phyloP scores from a whole-genome alignment of 306 rosid species.

The Pterocarpus macrocarpus region DNA sequence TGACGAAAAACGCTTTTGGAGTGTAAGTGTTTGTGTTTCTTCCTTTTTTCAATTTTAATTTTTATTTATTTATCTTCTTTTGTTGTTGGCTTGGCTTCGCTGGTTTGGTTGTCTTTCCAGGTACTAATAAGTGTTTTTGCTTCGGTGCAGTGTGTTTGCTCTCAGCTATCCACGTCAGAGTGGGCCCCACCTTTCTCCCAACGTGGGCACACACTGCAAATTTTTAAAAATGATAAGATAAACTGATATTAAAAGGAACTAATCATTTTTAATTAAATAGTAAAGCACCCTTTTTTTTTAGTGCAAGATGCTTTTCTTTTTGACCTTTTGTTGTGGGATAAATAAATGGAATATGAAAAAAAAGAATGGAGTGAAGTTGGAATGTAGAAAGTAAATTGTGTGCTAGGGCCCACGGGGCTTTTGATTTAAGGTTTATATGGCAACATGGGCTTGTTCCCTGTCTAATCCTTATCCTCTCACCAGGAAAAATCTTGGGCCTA shows the following conservation, averaged over 20 bases:
- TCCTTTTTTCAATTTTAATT: too few species aligned
- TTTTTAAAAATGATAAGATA: too few species aligned
- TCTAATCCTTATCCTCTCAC: constrained; percentile 47
- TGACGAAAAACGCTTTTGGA: constrained; percentile 35
- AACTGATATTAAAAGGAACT: too few species aligned
- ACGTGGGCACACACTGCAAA: constrained; percentile 41
- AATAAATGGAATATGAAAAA: not conserved
- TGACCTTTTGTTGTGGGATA: constrained; percentile 1
- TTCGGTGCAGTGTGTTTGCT: constrained; percentile 53
- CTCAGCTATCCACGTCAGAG: constrained; percentile 57
- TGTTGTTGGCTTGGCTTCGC: not conserved
- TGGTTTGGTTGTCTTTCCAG: constrained; percentile 41
- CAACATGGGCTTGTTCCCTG: constrained; percentile 47
- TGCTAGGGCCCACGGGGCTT: constrained; percentile 37
- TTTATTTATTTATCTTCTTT: too few species aligned
- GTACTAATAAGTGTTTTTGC: constrained; percentile 50
- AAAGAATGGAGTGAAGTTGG: not conserved
- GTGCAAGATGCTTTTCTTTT: constrained; percentile 27
- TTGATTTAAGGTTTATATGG: constrained; percentile 36
- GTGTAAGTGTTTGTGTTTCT: not conserved
- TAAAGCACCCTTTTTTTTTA: too few species aligned
- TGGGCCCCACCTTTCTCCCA: constrained; percentile 36
- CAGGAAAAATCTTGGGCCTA: constrained; percentile 38
- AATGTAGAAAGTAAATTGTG: not conserved
- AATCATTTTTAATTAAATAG: too few species aligned